Evolutionary conservation across 1,139 yeast genomes (phyloP).

Genomic region (Ashbya aceris): DNA sequence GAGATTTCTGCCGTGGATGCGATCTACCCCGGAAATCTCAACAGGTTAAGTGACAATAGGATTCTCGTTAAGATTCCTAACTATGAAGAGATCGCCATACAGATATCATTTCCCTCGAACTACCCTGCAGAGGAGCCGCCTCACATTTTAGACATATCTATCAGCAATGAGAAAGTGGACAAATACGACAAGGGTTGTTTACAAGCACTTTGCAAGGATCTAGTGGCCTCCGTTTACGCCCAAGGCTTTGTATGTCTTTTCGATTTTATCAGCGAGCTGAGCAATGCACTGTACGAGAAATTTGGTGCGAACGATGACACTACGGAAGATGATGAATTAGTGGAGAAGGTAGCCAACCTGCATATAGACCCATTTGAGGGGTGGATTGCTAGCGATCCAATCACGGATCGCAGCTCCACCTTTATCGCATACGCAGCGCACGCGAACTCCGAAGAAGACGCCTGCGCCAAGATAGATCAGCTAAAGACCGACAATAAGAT

Average conservation of each 20-base stretch:
- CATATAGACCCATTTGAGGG: constrained; percentile 43
- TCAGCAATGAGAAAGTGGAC: constrained; percentile 30
- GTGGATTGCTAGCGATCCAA: constrained; percentile 72
- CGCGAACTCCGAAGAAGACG: constrained; percentile 59
- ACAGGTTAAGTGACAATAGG: constrained; percentile 33
- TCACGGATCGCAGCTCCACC: constrained; percentile 75
- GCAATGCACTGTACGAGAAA: constrained; percentile 35
- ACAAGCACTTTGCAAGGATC: constrained; percentile 37
- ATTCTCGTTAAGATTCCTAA: constrained; percentile 56
- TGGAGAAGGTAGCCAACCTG: constrained; percentile 9
- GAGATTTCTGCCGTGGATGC: constrained; percentile 82
- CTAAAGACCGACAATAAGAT: constrained; percentile 60
- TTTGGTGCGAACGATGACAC: constrained; percentile 4
- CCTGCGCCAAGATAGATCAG: constrained; percentile 40
- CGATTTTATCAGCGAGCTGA: constrained; percentile 63
- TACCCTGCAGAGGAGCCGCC: constrained; percentile 62
- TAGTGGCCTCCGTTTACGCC: constrained; percentile 41
- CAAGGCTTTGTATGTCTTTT: constrained; percentile 68
- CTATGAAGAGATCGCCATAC: constrained; percentile 47
- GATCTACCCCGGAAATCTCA: constrained; percentile 63
- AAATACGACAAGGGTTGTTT: constrained; percentile 37
- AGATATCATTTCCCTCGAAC: constrained; percentile 55
- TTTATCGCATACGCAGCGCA: constrained; percentile 68
- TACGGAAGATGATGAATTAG: constrained; percentile 6
- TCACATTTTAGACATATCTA: constrained; percentile 42